phyloP scores from a whole-genome alignment of 108 stramenopile genomes.

The Epithemia pelagica region DNA sequence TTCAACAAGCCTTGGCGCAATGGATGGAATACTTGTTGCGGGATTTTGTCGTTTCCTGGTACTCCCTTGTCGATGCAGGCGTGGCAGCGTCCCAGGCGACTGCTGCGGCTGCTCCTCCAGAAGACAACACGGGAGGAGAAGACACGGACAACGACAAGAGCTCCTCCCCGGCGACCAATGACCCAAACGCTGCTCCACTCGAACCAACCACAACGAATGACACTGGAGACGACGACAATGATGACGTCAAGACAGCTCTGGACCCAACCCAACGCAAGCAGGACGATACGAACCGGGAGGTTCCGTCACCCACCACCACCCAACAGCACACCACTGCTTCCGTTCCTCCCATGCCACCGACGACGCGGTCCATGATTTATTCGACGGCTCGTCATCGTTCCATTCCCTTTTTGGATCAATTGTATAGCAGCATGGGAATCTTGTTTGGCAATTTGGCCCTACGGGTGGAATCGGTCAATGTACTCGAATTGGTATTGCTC shows the following conservation, averaged over 20 bases:
- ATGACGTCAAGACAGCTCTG: not conserved
- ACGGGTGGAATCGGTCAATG: constrained; percentile 73
- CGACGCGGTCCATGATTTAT: constrained; percentile 1
- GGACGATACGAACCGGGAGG: not conserved
- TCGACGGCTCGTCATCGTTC: not conserved
- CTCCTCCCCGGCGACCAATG: not conserved
- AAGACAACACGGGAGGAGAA: not conserved
- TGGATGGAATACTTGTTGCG: constrained; percentile 69
- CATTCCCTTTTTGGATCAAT: constrained; percentile 10
- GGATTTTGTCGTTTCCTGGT: constrained; percentile 67
- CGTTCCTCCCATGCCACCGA: constrained; percentile 13
- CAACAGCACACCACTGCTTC: too few relatives aligned
- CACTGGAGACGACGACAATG: not conserved
- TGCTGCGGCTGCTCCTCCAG: not conserved
- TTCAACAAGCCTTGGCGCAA: constrained; percentile 51
- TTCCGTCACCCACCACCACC: not conserved
- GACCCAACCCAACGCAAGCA: too few relatives aligned
- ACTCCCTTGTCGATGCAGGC: constrained; percentile 35
- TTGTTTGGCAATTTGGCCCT: constrained; percentile 65
- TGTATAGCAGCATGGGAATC: constrained; percentile 41
- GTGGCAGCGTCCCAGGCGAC: constrained; percentile 6
- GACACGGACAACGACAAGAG: not conserved
- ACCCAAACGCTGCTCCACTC: not conserved
- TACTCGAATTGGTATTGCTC: constrained; percentile 54
- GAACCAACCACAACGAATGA: not conserved